phyloP scores from a whole-genome alignment of 2,329 filamentous ascomycete genomes.

The Trichoderma pleuroti region DNA sequence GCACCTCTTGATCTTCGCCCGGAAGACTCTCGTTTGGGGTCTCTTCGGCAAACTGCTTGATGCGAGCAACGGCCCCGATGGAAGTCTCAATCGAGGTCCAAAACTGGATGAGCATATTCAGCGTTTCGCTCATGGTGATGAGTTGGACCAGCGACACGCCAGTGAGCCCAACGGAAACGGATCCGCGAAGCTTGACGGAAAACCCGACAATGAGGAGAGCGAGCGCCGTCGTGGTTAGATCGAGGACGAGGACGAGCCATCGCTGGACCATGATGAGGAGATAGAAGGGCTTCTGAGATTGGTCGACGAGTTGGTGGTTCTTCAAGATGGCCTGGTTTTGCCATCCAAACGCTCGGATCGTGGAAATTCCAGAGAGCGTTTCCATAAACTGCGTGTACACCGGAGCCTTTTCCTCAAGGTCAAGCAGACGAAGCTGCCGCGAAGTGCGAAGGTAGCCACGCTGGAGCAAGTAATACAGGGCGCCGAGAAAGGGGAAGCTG shows the following conservation, averaged over 20 bases:
- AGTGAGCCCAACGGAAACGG: conserved; percentile 31
- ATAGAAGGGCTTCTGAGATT: conserved; percentile 55
- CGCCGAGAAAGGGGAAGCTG: conserved; percentile 41
- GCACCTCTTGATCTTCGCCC: conserved; percentile 22
- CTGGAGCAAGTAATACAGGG: conserved; percentile 43
- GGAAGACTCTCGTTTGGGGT: conserved; percentile 29
- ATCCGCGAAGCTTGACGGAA: conserved; percentile 34
- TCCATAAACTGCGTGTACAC: conserved; percentile 44
- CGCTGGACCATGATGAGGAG: conserved; percentile 54
- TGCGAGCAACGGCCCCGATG: conserved; percentile 34
- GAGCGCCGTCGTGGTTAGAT: conserved; percentile 46
- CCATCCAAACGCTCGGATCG: conserved; percentile 54
- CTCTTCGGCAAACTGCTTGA: conserved; percentile 33
- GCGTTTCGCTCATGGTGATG: conserved; percentile 32
- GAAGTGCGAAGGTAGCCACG: conserved; percentile 42
- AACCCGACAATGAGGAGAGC: conserved; percentile 47
- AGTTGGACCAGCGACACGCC: conserved; percentile 35
- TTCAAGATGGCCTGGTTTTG: conserved; percentile 36
- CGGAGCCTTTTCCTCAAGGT: conserved; percentile 41
- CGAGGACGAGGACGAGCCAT: conserved; percentile 52
- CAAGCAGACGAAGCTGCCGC: conserved; percentile 40
- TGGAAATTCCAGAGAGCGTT: conserved; percentile 44
- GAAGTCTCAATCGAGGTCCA: conserved; percentile 40
- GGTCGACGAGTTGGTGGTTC: conserved; percentile 48
- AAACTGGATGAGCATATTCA: conserved; percentile 36